Base-by-base conservation (phyloP, 768 basidiomycete species). In the Strobilomyces echinocephalus region DNA sequence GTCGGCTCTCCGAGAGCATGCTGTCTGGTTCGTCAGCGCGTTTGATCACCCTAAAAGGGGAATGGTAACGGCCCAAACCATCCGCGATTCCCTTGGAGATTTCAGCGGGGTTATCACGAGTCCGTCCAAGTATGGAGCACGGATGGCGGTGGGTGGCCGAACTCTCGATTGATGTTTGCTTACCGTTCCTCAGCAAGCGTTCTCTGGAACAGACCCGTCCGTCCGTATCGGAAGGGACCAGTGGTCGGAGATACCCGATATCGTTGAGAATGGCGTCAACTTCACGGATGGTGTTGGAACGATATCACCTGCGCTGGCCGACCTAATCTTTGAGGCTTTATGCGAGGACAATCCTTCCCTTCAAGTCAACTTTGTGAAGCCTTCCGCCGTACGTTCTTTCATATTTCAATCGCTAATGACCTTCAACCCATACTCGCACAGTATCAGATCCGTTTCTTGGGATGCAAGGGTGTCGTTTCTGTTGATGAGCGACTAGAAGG, bases 221-320 rank as follows among this genome's bases (percentile, higher is more conserved):
- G 81, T 91, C n/a, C 67, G 64, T n/a, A 81, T 92, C 45, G 53
- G 57, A 7, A 68, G 67, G 2, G 56, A 74, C 41, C 76, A 92
- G 60, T 91, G 90, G 83, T 77, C 82, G 46, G 72, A 76, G 52
- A 76, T 89, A 44, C 63, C 66, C 0, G 91, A 91, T 63, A 69
- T 90, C 9, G 75, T 74, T 16, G 58, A 64, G 11, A 67, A 72
- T 24, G 60, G 66, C 54, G 20, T 76, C 75, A 55, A 76, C 21
- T 84, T 83, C 63, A 91, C 90, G 0, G 91, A 93, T 53, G 91
- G 91, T 24, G 81, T 87, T 14, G 91, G 91, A 2, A 89, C 88
- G 0, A 87, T 93, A 45, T 87, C 88, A 1, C 69, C 71, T 20
- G 71, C 72, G 21, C 72, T 92, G 6, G 80, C 75, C 0, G 65